phyloP scores from a whole-genome alignment of 441 rosid species.

The Raphanus hybrid region DNA sequence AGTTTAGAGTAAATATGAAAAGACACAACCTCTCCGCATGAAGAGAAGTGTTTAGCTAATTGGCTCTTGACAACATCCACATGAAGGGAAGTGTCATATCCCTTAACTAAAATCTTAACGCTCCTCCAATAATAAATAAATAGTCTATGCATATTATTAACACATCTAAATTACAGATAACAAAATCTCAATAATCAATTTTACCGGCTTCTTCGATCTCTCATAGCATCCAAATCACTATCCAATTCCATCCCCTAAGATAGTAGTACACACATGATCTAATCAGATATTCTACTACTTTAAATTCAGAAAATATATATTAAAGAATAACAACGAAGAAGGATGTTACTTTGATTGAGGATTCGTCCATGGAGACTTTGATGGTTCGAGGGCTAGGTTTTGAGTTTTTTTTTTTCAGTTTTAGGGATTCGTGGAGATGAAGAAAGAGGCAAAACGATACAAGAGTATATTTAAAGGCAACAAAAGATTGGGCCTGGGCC shows the following conservation, averaged over 20 bases:
- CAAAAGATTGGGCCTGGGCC: background rate
- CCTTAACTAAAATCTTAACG: background rate
- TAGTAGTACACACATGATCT: background rate
- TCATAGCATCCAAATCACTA: background rate
- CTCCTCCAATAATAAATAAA: background rate
- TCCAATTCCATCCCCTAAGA: background rate
- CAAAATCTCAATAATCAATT: background rate
- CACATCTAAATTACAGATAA: background rate
- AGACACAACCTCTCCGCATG: background rate
- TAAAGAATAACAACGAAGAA: background rate
- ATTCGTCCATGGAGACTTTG: background rate
- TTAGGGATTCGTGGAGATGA: background rate
- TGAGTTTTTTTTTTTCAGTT: background rate
- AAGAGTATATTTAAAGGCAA: background rate
- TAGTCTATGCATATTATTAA: background rate
- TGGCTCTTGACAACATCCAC: background rate
- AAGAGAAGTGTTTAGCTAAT: background rate
- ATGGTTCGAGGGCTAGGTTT: background rate
- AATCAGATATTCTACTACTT: background rate
- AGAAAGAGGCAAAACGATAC: background rate
- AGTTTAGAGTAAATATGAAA: too few species aligned
- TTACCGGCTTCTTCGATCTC: background rate
- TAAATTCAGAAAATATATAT: background rate
- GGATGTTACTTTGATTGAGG: background rate
- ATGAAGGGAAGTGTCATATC: background rate